Evolutionary conservation across 1,284 basidiomycete genomes (phyloP), one percentile per base, ranked within the genome.

Genomic region (Sanguinoderma infundibulare): DNA sequence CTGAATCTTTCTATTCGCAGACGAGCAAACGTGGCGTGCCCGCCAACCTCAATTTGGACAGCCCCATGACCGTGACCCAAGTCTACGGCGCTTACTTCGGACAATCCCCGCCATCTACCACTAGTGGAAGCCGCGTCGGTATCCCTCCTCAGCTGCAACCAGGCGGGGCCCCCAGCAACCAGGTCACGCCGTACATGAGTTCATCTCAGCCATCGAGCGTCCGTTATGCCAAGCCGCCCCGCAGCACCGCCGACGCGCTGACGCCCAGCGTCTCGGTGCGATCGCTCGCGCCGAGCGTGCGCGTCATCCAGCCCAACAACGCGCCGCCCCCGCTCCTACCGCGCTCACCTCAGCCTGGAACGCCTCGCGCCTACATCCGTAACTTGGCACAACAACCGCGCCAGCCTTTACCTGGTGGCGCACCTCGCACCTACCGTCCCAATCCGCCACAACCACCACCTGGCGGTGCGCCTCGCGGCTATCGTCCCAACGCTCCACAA

Each of bases 281-380:
- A 57, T 73, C 74, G 17, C 46, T 73, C 28, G 61, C 70, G 35
- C 70, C 69, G 5, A 75, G 73, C 59, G 42, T 76, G 53, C 69
- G 72, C 61, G 67, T 69, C 56, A 53, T 60, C 28, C 55, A 61
- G 20, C 47, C 57, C 32, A 56, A 63, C 34, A 50, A 35, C 7
- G 46, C 52, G 22, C 54, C 54, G 42, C 26, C 42, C 42, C 42
- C 12, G 42, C 15, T 24, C n/a, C n/a, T n/a, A n/a, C n/a, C n/a
- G n/a, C 28, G 35, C 47, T 3, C 59, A 60, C 35, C 54, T 54
- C 15, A 40, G 38, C 57, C 14, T 15, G 36, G 30, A 46, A 46
- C 55, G 42, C 42, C 26, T n/a, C n/a, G n/a, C n/a, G n/a, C n/a
- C n/a, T n/a, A n/a, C n/a, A n/a, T n/a, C n/a, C n/a, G n/a, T n/a